phyloP scores from a whole-genome alignment of 306 rosid genomes.

The Quercus ilex region DNA sequence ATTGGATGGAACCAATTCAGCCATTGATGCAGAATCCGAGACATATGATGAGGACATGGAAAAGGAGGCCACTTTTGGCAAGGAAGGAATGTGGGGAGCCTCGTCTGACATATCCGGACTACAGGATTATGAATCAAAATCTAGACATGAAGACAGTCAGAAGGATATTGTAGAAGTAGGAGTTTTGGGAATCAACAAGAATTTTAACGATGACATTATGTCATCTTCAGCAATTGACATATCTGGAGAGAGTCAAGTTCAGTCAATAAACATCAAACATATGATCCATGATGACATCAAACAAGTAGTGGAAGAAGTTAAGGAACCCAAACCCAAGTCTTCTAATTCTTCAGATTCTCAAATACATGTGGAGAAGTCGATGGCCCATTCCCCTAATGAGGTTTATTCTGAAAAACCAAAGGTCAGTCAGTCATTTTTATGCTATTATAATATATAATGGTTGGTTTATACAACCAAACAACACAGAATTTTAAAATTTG shows the following conservation, averaged over 20 bases:
- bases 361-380: slow-evolving; percentile 18
- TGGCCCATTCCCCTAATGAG: slow-evolving; percentile 25
- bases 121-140: slow-evolving; percentile 13
- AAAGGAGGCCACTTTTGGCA: slow-evolving; percentile 35
- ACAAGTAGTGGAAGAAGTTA: slow-evolving; percentile 21
- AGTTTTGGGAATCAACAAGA: slow-evolving; percentile 11
- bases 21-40: slow-evolving; percentile 53
- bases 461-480: neutral
- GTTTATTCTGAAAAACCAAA: slow-evolving; percentile 12
- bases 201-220: slow-evolving; percentile 11
- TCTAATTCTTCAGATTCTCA: slow-evolving; percentile 27
- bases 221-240: slow-evolving; percentile 25
- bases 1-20: slow-evolving; percentile 47
- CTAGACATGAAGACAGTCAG: slow-evolving; percentile 7
- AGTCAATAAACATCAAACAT: slow-evolving; percentile 5
- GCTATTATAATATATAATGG: neutral
- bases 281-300: slow-evolving; percentile 20
- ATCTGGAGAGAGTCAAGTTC: slow-evolving; percentile 19
- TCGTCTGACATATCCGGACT: slow-evolving; percentile 19
- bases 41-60: slow-evolving; percentile 58
- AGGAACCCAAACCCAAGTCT: slow-evolving; percentile 18
- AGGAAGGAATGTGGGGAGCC: slow-evolving; percentile 50
- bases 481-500: neutral
- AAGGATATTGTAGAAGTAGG: slow-evolving; percentile 4
- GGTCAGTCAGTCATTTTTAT: slow-evolving; percentile 40